Percentiles rank a stretch among this genome's conserved stretches.
phyloP scores from a whole-genome alignment of 2,329 filamentous ascomycete genomes.

The Dactylonectria macrodidyma region DNA sequence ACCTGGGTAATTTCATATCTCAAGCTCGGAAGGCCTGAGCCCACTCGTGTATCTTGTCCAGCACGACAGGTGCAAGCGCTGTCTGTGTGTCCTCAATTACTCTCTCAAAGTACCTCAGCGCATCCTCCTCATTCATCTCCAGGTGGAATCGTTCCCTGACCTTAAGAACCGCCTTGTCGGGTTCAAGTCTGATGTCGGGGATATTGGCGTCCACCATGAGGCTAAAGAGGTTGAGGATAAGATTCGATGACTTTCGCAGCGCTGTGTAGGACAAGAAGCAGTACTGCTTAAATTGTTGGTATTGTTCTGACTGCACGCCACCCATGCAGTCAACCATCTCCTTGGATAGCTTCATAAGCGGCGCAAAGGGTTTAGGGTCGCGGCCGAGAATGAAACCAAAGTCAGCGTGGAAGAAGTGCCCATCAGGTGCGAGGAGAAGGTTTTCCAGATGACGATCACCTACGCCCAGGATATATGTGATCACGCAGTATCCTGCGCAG shows the following conservation, averaged over 20 bases:
- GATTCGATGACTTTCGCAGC: slow-evolving; percentile 87
- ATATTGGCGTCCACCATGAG: slow-evolving; percentile 99
- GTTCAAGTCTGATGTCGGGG: slow-evolving; percentile 92
- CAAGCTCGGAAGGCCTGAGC: slow-evolving; percentile 91
- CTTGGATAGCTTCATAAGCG: slow-evolving; percentile 95
- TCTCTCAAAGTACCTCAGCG: slow-evolving; percentile 87
- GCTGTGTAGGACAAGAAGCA: slow-evolving; percentile 96
- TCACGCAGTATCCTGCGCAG: slow-evolving; percentile 97
- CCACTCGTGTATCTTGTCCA: slow-evolving; percentile 94
- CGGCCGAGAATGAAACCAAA: slow-evolving; percentile 98
- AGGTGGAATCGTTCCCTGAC: slow-evolving; percentile 95
- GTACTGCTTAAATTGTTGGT: slow-evolving; percentile 92
- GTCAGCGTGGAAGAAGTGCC: slow-evolving; percentile 97
- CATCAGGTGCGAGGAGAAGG: slow-evolving; percentile 89
- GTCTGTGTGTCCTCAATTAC: slow-evolving; percentile 93
- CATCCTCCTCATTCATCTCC: slow-evolving; percentile 92
- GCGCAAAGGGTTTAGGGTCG: slow-evolving; percentile 97
- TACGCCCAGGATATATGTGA: slow-evolving; percentile 97
- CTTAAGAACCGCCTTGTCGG: slow-evolving; percentile 94
- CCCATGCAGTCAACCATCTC: slow-evolving; percentile 99
- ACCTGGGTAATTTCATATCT: neutral
- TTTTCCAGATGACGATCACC: slow-evolving; percentile 98
- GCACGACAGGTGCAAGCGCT: slow-evolving; percentile 92
- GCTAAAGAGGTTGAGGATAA: slow-evolving; percentile 95
- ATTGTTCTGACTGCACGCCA: slow-evolving; percentile 84